Percentiles rank a stretch among this genome's conserved stretches.
phyloP scores from a whole-genome alignment of 805 yeast genomes.

The Candida orba region DNA sequence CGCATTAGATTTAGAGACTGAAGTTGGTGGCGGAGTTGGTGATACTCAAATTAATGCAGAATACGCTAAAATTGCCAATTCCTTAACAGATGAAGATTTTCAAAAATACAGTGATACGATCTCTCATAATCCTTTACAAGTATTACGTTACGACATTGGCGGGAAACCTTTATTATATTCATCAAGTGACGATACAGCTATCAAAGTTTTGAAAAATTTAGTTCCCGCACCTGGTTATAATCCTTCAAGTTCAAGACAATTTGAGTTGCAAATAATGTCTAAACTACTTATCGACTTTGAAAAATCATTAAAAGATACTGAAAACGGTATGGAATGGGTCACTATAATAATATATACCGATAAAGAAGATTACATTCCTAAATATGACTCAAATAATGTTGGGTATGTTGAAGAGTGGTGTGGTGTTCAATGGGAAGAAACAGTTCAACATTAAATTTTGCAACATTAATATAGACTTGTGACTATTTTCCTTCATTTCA shows the following conservation, averaged over 20 bases:
- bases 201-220: conserved; percentile 30
- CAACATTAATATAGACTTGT: background rate
- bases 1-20: conserved; percentile 38
- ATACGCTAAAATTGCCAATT: conserved; percentile 40
- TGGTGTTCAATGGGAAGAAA: conserved; percentile 82
- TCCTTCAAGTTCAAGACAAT: conserved; percentile 52
- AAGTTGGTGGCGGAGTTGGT: conserved; percentile 22
- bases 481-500: background rate
- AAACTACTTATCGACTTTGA: conserved; percentile 82
- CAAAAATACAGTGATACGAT: conserved; percentile 70
- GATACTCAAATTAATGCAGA: conserved; percentile 30
- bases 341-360: conserved; percentile 82
- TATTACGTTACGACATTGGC: conserved; percentile 74
- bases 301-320: conserved; percentile 31
- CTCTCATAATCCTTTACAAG: conserved; percentile 80
- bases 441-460: background rate
- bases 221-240: conserved; percentile 57
- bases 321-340: conserved; percentile 96
- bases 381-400: conserved; percentile 55
- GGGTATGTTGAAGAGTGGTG: conserved; percentile 77
- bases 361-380: conserved; percentile 52
- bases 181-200: conserved; percentile 44
- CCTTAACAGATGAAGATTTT: conserved; percentile 58
- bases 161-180: conserved; percentile 75
- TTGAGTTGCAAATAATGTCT: conserved; percentile 94